These are phyloP conservation scores for Colletotrichum sp. DNA, from an alignment of 2,329 filamentous ascomycete genomes.

Conservation along the genomic window DNA sequence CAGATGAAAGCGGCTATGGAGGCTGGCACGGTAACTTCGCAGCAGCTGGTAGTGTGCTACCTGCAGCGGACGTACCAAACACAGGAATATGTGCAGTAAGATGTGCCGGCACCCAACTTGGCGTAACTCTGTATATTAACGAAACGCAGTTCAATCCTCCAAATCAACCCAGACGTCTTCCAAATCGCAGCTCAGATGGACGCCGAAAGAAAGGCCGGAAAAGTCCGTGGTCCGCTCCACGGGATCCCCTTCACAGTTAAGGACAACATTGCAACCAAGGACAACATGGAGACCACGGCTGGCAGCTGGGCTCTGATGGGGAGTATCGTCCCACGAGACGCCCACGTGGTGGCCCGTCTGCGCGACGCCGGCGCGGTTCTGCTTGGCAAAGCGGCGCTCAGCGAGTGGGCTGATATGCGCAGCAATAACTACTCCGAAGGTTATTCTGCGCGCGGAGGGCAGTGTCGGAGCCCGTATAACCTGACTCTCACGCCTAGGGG, in stretches of 20 bases:
- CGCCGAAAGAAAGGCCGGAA: constrained; percentile 60
- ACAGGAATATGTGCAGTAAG: constrained; percentile 66
- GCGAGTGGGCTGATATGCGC: constrained; percentile 79
- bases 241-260: constrained; percentile 80
- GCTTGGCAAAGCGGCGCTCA: constrained; percentile 73
- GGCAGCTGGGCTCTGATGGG: constrained; percentile 72
- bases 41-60: constrained; percentile 68
- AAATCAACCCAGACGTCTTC: constrained; percentile 72
- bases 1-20: constrained; percentile 65
- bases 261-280: constrained; percentile 73
- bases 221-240: constrained; percentile 69
- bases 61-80: constrained; percentile 65
- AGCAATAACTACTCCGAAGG: constrained; percentile 72
- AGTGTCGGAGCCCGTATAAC: constrained; percentile 71
- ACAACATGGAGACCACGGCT: constrained; percentile 76
- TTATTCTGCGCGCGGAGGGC: constrained; percentile 68
- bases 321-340: constrained; percentile 70
- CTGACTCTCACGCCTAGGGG: constrained; percentile 72
- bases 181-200: constrained; percentile 67
- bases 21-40: constrained; percentile 59
- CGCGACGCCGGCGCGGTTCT: constrained; percentile 71
- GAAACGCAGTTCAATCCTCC: constrained; percentile 56
- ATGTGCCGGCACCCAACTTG: background rate
- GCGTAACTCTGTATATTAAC: background rate
- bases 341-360: constrained; percentile 65